Conservation (phyloP, 352 stramenopile genomes). For the Globisporangium paddicum region DNA sequence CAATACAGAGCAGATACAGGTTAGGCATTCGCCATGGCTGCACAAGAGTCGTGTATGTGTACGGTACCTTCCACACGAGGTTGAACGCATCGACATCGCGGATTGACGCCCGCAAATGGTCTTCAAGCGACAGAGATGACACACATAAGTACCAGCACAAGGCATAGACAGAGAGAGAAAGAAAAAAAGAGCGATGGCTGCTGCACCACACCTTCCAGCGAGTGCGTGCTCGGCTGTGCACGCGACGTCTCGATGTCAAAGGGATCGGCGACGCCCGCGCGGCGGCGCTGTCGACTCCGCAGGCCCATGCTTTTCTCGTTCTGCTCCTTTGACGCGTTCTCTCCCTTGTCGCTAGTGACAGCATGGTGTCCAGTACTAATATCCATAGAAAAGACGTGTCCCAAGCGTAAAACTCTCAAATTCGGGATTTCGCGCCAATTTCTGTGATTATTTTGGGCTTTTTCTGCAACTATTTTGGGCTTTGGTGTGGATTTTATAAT, state of each 20-base stretch:
- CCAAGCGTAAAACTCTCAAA: no score
- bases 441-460: no score
- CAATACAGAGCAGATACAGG: no score
- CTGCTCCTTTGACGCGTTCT: neutral
- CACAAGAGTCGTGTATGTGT: no score
- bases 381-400: neutral
- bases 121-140: conserved; percentile 9
- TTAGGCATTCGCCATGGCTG: no score
- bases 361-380: no score
- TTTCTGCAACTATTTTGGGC: no score
- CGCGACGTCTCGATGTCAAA: conserved; percentile 37
- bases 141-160: no score
- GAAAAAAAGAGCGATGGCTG: no score
- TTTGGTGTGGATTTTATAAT: no score
- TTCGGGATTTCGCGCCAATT: no score
- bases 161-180: neutral
- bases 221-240: conserved; percentile 19
- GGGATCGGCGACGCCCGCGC: conserved; percentile 25
- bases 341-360: conserved; percentile 1
- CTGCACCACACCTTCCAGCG: conserved; percentile 24
- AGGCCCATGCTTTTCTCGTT: conserved; percentile 33
- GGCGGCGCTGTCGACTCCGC: conserved; percentile 39
- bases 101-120: conserved; percentile 41
- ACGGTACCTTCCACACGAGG: conserved; percentile 41
- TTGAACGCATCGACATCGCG: conserved; percentile 40